These are phyloP conservation scores for Ceratobasidium sp. DNA, from an alignment of 1,284 basidiomycete species.

Conservation along the genomic window DNA sequence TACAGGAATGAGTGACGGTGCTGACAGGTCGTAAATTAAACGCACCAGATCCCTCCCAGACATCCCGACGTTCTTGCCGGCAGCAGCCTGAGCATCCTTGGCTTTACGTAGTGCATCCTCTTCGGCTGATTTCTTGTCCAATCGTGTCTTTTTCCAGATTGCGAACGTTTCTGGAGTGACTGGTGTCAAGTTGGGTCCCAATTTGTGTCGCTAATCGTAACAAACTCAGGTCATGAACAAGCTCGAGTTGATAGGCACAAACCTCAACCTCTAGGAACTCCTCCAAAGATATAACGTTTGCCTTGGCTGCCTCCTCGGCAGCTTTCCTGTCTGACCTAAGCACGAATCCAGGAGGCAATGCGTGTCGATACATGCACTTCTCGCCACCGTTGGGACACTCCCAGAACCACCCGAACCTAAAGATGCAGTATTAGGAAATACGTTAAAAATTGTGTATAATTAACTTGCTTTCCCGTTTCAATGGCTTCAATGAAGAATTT, in stretches of 20 bases:
- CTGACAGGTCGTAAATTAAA: conserved; percentile 17
- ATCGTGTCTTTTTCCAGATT: conserved; percentile 91
- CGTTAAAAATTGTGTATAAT: neutral
- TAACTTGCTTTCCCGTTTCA: conserved; percentile 82
- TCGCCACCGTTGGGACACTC: conserved; percentile 84
- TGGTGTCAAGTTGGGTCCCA: conserved; percentile 90
- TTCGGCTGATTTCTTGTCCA: conserved; percentile 93
- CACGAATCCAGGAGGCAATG: conserved; percentile 93
- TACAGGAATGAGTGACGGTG: conserved; percentile 8
- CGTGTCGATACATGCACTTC: conserved; percentile 93
- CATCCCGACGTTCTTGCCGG: conserved; percentile 93
- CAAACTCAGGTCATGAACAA: neutral
- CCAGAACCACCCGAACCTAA: conserved; percentile 93
- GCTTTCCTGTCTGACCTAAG: conserved; percentile 92
- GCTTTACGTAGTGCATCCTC: conserved; percentile 80
- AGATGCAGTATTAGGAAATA: neutral
- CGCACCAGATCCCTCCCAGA: conserved; percentile 90
- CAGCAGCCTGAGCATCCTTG: conserved; percentile 83
- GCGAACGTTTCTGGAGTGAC: conserved; percentile 95
- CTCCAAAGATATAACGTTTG: conserved; percentile 89
- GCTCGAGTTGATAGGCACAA: conserved; percentile 42
- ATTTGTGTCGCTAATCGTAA: conserved; percentile 81
- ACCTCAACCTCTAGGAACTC: conserved; percentile 98
- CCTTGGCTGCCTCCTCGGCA: conserved; percentile 83
- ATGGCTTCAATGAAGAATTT: conserved; percentile 97